phyloP scores from a whole-genome alignment of 768 basidiomycete genomes.

The Rhodocollybia butyracea region DNA sequence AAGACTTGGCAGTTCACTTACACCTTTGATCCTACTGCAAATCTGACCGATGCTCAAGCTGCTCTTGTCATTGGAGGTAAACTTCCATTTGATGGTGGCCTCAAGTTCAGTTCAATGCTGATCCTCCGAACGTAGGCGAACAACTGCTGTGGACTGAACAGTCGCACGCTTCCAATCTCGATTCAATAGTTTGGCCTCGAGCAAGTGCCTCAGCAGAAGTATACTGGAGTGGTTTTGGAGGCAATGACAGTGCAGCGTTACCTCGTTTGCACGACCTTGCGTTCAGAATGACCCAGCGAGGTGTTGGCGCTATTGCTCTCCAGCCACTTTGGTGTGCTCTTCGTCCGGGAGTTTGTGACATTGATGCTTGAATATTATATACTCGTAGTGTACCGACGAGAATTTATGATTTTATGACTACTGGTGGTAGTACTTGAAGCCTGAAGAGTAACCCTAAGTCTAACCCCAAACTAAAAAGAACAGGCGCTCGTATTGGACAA shows the following conservation, averaged over 20 bases:
- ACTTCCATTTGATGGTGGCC: background rate
- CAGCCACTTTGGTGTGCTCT: conserved; percentile 76
- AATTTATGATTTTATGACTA: no score
- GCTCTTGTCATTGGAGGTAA: conserved; percentile 67
- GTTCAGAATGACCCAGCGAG: conserved; percentile 59
- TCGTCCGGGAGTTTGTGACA: conserved; percentile 54
- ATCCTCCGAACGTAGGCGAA: conserved; percentile 38
- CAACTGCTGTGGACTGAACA: conserved; percentile 71
- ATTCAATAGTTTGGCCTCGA: conserved; percentile 69
- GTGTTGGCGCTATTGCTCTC: conserved; percentile 55
- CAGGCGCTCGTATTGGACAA: no score
- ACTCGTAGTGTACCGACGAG: no score
- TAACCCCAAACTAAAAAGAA: no score
- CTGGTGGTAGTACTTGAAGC: no score
- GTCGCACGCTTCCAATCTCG: conserved; percentile 63
- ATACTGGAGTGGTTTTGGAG: conserved; percentile 64
- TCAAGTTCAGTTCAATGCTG: background rate
- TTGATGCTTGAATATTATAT: conserved; percentile 22
- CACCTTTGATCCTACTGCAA: conserved; percentile 69
- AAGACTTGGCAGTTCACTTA: conserved; percentile 78
- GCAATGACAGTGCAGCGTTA: conserved; percentile 45
- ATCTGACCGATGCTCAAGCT: conserved; percentile 42
- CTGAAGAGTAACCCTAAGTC: no score
- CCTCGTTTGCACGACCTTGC: conserved; percentile 65
- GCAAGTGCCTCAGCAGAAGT: conserved; percentile 71